Conservation (phyloP, 2,329 filamentous ascomycete genomes). For the Clonostachys solani region DNA sequence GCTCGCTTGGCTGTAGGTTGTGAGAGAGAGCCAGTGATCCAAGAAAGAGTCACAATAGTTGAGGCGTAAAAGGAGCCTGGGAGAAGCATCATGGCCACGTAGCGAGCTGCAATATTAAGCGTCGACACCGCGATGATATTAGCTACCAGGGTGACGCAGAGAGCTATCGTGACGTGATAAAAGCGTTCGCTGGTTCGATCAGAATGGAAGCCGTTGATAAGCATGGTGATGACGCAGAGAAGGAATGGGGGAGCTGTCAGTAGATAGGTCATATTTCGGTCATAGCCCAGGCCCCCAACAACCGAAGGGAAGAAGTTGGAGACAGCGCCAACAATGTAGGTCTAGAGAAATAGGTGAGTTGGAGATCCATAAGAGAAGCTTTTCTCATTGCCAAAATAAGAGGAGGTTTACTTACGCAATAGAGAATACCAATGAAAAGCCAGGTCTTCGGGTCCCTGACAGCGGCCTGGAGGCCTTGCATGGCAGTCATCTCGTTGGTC, state of each 20-base stretch:
- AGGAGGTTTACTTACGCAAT: constrained; percentile 7
- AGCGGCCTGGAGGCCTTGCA: constrained; percentile 15
- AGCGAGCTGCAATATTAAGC: constrained; percentile 31
- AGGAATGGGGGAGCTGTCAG: constrained; percentile 12
- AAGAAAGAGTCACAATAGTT: constrained; percentile 20
- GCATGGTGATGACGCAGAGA: constrained; percentile 17
- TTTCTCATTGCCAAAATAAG: not conserved
- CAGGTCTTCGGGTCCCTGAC: constrained; percentile 26
- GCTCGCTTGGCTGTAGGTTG: constrained; percentile 68
- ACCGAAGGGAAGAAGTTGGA: constrained; percentile 17
- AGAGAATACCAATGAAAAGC: constrained; percentile 24
- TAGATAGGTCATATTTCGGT: constrained; percentile 10
- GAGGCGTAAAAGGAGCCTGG: constrained; percentile 10
- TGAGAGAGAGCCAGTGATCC: constrained; percentile 28
- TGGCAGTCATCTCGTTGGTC: constrained; percentile 7
- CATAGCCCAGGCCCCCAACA: constrained; percentile 16
- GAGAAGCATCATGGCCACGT: constrained; percentile 33
- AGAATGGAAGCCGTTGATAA: constrained; percentile 35
- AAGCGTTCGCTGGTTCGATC: constrained; percentile 42
- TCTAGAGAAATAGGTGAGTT: constrained; percentile 4
- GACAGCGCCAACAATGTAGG: constrained; percentile 19
- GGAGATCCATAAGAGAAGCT: not conserved
- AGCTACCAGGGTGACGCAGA: constrained; percentile 42
- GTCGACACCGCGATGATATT: constrained; percentile 30
- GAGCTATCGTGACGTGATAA: constrained; percentile 39